phyloP scores from a whole-genome alignment of 2,329 filamentous ascomycete species.

The Botrytis fragariae region DNA sequence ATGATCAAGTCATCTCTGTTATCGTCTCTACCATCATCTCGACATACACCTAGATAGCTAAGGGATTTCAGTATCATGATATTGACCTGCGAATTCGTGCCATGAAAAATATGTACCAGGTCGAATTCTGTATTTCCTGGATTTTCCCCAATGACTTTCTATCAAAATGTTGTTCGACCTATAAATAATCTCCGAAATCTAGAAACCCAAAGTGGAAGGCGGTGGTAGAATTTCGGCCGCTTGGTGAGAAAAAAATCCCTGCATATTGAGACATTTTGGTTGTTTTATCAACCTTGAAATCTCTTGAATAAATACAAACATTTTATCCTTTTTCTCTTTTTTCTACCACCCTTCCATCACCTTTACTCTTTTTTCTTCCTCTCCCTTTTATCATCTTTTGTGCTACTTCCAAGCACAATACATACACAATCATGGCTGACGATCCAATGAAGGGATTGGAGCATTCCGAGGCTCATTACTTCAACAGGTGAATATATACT shows the following conservation, averaged over 20 bases:
- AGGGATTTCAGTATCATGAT: background rate
- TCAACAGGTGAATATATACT: slow-evolving; percentile 72
- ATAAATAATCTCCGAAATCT: background rate
- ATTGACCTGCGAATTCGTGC: background rate
- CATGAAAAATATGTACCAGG: no score
- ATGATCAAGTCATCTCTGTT: background rate
- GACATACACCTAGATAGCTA: background rate
- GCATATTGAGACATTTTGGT: background rate
- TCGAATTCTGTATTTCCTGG: background rate
- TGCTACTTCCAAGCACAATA: background rate
- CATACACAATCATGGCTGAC: slow-evolving; percentile 48
- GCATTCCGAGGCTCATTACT: slow-evolving; percentile 92
- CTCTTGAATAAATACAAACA: background rate
- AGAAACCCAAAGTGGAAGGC: background rate
- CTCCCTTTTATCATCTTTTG: slow-evolving; percentile 13
- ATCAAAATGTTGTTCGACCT: background rate
- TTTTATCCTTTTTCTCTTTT: slow-evolving; percentile 8
- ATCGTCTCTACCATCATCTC: background rate
- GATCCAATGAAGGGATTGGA: slow-evolving; percentile 45
- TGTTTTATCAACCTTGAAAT: background rate
- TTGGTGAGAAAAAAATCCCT: slow-evolving; percentile 12
- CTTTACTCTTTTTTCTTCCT: slow-evolving; percentile 1
- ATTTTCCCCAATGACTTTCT: background rate
- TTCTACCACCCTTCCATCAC: background rate
- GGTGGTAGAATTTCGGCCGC: slow-evolving; percentile 11